Percentiles rank a stretch among this genome's conserved stretches.
Conservation (phyloP, 1,139 yeast species). For the Geotrichum macrosporum region DNA sequence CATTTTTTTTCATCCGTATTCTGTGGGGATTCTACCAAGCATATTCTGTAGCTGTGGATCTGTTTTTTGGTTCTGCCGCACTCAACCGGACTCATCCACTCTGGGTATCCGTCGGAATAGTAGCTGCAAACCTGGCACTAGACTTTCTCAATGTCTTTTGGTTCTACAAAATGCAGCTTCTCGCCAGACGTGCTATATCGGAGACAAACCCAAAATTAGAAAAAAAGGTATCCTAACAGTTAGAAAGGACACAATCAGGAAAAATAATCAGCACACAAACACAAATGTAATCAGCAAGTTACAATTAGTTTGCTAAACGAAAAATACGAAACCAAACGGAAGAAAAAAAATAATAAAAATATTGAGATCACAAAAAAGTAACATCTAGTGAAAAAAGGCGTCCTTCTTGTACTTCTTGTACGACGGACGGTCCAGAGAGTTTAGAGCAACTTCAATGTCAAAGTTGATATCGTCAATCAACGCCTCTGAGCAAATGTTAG, state of each 20-base stretch:
- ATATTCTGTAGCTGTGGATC: slow-evolving; percentile 40
- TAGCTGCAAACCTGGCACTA: slow-evolving; percentile 59
- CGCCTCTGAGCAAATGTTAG: slow-evolving; percentile 53
- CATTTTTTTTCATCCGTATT: slow-evolving; percentile 75
- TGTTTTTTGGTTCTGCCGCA: slow-evolving; percentile 21
- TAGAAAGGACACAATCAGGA: not conserved
- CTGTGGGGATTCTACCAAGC: slow-evolving; percentile 85
- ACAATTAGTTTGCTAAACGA: not conserved
- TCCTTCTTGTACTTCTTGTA: slow-evolving; percentile 33
- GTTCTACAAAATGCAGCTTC: slow-evolving; percentile 75
- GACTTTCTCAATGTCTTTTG: slow-evolving; percentile 57
- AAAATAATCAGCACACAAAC: too few species aligned
- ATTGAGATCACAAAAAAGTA: too few species aligned
- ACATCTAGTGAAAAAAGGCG: slow-evolving; percentile 17
- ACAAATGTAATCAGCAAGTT: not conserved
- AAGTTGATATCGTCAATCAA: slow-evolving; percentile 76
- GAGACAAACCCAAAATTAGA: slow-evolving; percentile 7
- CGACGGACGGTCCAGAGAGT: slow-evolving; percentile 43
- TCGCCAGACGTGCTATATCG: slow-evolving; percentile 43
- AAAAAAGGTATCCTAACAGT: slow-evolving; percentile 23
- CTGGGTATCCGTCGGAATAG: slow-evolving; percentile 48
- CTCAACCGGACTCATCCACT: slow-evolving; percentile 38
- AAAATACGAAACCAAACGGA: too few species aligned
- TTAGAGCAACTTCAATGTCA: slow-evolving; percentile 67
- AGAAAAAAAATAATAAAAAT: too few species aligned